Base-by-base conservation (phyloP, 192 early-diverging fungal genomes). In the Backusella liffmaniae region DNA sequence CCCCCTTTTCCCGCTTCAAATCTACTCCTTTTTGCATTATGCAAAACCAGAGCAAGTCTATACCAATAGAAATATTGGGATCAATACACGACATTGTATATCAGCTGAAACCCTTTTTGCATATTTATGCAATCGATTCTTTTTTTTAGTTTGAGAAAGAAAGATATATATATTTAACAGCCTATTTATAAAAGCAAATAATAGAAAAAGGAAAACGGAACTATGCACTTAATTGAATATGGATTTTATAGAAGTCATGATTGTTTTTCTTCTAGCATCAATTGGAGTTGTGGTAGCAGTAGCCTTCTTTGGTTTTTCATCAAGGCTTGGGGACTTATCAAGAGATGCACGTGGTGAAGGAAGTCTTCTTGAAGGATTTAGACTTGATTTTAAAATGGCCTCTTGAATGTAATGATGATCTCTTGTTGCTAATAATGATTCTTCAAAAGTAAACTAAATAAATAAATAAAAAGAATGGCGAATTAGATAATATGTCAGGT, bases 381-480 rank as follows among this genome's bases (percentile, higher is more conserved):
- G 35, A 77, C 76, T 71, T 23, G 70, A 80, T 39, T 66, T 32
- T 46, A 44, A 29, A 56, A 80, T 62, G 3, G 74, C 73, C 21
- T 80, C 74, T 44, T 73, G 67, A 59, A 80, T 75, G n/a, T 72
- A 80, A 30, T 36, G 70, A 32, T 71, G 79, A 5, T 68, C 35
- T 18, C 41, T 68, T 51, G 73, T 74, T 7, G 75, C 74, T 7
- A 72, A 4, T 26, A 80, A 35, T 7, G 79, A 69, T 66, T 80
- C 79, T 34, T 80, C 79, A 51, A 73, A 72, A 4, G 79, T 76
- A 42, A 76, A 80, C 78, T 79, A 74, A 5, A 68, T 35, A 53
- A 1, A 26, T 26, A 59, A 2, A 42, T n/a, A 6, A 70, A 36
- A 70, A 26, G 41, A 16, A 13, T 53, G 15, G 23, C 16, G 2